Evolutionary conservation across 148 eudicot species (phyloP), one percentile per base, ranked within the genome.

Genomic region (Fallopia convolvulus): DNA sequence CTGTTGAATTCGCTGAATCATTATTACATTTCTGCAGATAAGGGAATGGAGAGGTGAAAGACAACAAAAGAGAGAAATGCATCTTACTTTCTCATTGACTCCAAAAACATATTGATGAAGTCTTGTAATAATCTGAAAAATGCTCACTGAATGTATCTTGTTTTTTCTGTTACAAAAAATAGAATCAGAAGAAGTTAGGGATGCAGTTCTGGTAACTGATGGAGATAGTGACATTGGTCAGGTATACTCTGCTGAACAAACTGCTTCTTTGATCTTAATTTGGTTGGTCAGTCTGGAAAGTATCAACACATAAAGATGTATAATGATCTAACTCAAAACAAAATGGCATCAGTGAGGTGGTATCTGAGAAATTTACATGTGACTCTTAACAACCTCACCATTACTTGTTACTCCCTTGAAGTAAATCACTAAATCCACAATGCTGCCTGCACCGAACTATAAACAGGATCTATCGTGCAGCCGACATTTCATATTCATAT

Each of bases 221-320:
- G 99, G 99, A 72, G 97, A 95, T 75, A 84, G 86, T 80, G 99
- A 95, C 55, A 85, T 95, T 79, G 97, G 99, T 70, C 99, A 95
- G 99, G 99, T 92, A 79, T 79, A 79, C 77, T 56, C 9, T 63
- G 63, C 47, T 36, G 44, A 14, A 32, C 73, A 50, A 73, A 9
- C 26, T 61, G 72, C 21, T 17, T 68, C n/a, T 66, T 15, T 14
- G 18, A 66, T 13, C 33, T 58, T n/a, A 20, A 5, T 58, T 58
- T 58, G 30, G 32, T 20, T 8, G 26, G 65, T 21, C 3, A 58
- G 65, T 58, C 32, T 9, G 11, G 9, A 58, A 58, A 58, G 3
- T 58, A 9, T 44, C 65, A 7, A 20, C 65, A 6, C 30, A 58
- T 21, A 6, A 5, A 17, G 17, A 14, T 50, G 56, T 13, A 15